Evolutionary conservation across 257 asterid species (phyloP), one percentile per base, ranked within the genome.

Genomic region (Solanum etuberosum): DNA sequence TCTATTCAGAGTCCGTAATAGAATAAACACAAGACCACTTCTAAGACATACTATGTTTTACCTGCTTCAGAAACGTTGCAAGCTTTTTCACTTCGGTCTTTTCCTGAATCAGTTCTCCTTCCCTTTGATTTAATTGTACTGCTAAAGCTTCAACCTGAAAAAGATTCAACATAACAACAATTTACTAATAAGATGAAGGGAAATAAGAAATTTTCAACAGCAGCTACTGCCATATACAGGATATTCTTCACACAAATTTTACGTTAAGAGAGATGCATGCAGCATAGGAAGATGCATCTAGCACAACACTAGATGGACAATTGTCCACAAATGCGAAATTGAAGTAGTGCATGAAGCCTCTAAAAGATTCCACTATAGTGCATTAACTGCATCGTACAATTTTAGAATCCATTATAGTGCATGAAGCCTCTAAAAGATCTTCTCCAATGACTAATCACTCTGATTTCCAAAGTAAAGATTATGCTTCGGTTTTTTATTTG

Each of bases 71-170:
- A 91, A 96, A 96, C 87, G 91, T 90, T 51, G 98, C 98, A 88
- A 96, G 98, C 92, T 89, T 96, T 92, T 95, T 95, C 77, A 95
- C 98, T 96, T 96, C 98, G 27, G 94, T 93, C 89, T 95, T 96
- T 92, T 96, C 99, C 88, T 95, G 97, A 89, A 93, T 93, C 70
- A 96, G 93, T 87, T 95, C 98, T 86, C 98, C 99, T 93, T 96
- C 98, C 91, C 98, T 95, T 88, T 92, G 94, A 74, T 95, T 94
- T 89, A 96, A 90, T 83, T 95, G 98, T 87, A 93, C 94, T 8
- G 98, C 98, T 85, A 96, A 91, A 87, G 99, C 98, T 92, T 95
- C 98, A 88, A 94, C 98, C 98, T 96, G 86, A 35, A 63, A 87
- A 92, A 59, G 32, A 46, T 7, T 43, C 38, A 43, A 78, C 29